Evolutionary conservation across 805 yeast genomes (phyloP), one percentile per base, ranked within the genome.

Genomic region (Candida palmyrensis): DNA sequence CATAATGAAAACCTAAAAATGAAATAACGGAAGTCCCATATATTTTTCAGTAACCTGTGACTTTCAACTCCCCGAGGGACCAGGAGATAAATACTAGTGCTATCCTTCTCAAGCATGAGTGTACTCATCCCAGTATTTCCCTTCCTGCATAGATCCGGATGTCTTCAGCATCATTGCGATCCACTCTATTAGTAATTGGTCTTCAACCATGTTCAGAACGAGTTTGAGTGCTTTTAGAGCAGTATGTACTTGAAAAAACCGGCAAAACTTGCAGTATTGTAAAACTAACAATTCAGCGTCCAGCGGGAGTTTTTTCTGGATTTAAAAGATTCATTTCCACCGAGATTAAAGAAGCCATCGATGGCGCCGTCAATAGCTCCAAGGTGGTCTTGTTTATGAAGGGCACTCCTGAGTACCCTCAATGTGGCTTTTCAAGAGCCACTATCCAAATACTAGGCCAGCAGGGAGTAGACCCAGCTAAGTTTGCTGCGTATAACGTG

Each of bases 381-480:
- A 95, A 95, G 6, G 97, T 92, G 14, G 98, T 92, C 6, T 68
- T 92, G 27, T 92, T 92, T 66, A 92, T 92, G 98, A 92, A 92
- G 62, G 98, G 98, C 12, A 90, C 96, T 2, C 98, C 98, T 12
- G 95, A 90, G 51, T 88, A 83, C 39, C 98, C 98, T 25, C 94
- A 87, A 49, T 92, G 99, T 68, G 98, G 99, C 1, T 92, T 92
- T 52, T 88, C 97, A 9, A 77, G 96, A 53, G 95, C 96, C 35
- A 84, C 97, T 9, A 89, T 92, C 47, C 92, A 86, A 54, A 74
- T 89, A 32, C 71, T 92, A 39, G 97, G 98, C 10, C 90, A 87
- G 54, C 94, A 90, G 55, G 98, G 98, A 38, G 97, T 92, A 14
- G 96, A 92, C 59, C 98, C 98, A 7, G 73, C 65, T 18, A 90